phyloP scores from a whole-genome alignment of 441 rosid species.

The Populus trichocarpa region DNA sequence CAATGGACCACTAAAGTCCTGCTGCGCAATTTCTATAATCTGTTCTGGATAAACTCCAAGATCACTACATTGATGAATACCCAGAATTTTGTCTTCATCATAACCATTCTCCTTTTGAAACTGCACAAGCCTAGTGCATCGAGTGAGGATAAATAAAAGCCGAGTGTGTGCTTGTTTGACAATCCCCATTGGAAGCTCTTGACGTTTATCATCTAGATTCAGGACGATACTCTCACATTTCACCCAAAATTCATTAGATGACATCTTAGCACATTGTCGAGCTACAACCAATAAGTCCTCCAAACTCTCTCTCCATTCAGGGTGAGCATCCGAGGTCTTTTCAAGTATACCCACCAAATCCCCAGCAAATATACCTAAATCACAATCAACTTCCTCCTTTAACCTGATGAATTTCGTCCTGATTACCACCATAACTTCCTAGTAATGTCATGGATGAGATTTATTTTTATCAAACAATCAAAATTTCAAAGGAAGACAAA shows the following conservation, averaged over 20 bases:
- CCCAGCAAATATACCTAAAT: constrained; percentile 87
- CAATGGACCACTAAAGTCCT: constrained; percentile 50
- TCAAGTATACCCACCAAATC: constrained; percentile 86
- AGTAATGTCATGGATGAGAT: constrained; percentile 2
- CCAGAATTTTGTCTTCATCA: constrained; percentile 70
- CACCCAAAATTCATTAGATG: constrained; percentile 78
- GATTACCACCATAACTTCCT: constrained; percentile 87
- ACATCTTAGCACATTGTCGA: constrained; percentile 75
- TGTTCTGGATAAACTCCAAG: constrained; percentile 91
- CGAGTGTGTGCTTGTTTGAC: constrained; percentile 93
- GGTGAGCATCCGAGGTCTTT: constrained; percentile 54
- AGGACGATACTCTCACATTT: constrained; percentile 92
- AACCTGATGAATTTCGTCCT: constrained; percentile 80
- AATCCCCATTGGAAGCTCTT: constrained; percentile 87
- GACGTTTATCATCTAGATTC: constrained; percentile 85
- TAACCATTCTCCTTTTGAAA: constrained; percentile 93
- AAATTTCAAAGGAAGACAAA: not conserved
- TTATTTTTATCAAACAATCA: not conserved
- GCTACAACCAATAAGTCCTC: constrained; percentile 91
- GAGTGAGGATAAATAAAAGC: constrained; percentile 89
- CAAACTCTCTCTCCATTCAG: constrained; percentile 70
- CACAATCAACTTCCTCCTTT: constrained; percentile 92
- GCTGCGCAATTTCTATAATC: constrained; percentile 51
- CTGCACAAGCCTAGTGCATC: constrained; percentile 96
- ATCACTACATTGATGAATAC: constrained; percentile 85